A percentile compares a stretch with the other conserved stretches of the same genome.
These are phyloP conservation scores for Ascochyta clinopodiicola DNA, from an alignment of 2,329 filamentous ascomycete species.

Conservation along the genomic window DNA sequence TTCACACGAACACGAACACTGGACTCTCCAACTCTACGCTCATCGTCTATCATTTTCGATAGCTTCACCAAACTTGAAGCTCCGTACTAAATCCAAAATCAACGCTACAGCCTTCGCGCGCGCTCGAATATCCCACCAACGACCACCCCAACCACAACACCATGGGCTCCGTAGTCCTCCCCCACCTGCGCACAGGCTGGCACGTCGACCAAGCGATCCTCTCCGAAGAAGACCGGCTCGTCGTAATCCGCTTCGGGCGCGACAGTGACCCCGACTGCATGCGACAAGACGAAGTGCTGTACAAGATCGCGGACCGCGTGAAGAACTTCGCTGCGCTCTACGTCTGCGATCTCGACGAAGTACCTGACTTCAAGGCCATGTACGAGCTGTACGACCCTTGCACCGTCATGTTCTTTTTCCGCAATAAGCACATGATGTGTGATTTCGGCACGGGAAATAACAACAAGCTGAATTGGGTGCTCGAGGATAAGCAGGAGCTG, in stretches of 20 bases:
- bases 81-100: neutral
- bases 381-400: conserved; percentile 89
- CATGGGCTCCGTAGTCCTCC: conserved; percentile 88
- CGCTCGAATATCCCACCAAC: neutral
- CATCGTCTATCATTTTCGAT: too few species aligned
- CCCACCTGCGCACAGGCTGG: conserved; percentile 91
- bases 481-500: conserved; percentile 97
- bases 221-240: conserved; percentile 81
- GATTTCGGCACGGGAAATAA: conserved; percentile 97
- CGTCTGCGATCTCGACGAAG: conserved; percentile 78
- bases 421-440: conserved; percentile 99
- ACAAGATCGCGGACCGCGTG: conserved; percentile 89
- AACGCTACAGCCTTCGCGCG: neutral
- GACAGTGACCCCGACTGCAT: conserved; percentile 84
- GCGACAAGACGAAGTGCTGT: conserved; percentile 90
- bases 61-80: neutral
- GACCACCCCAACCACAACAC: conserved; percentile 5
- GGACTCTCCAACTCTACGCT: neutral
- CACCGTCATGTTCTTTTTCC: conserved; percentile 97
- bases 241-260: conserved; percentile 91
- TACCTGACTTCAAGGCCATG: conserved; percentile 82
- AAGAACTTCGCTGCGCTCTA: conserved; percentile 91
- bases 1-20: neutral
- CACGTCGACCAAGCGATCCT: conserved; percentile 95
- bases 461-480: conserved; percentile 96